These are phyloP conservation scores for Exserohilum rostratum DNA, from an alignment of 2,329 filamentous ascomycete species.

Conservation along the genomic window DNA sequence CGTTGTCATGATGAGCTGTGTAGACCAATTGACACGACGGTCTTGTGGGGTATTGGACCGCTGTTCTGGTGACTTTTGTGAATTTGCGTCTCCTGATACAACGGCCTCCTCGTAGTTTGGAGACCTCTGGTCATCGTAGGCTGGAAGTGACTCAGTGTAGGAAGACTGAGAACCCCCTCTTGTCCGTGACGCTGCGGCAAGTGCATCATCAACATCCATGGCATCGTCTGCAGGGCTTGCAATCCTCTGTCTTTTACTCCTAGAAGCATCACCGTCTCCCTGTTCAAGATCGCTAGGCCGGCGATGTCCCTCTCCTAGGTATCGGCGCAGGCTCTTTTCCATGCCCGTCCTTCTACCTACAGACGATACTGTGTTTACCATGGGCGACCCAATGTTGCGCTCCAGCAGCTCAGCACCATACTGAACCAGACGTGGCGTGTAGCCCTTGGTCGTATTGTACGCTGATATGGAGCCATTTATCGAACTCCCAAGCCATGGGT, in stretches of 20 bases:
- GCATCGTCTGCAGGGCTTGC: constrained; percentile 45
- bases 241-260: constrained; percentile 54
- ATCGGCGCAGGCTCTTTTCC: constrained; percentile 84
- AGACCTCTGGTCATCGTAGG: constrained; percentile 79
- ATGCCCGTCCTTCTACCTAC: constrained; percentile 86
- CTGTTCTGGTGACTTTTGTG: constrained; percentile 28
- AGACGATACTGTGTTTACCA: constrained; percentile 84
- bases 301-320: constrained; percentile 65
- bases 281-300: constrained; percentile 59
- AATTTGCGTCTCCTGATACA: constrained; percentile 23
- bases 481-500: constrained; percentile 83
- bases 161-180: constrained; percentile 68
- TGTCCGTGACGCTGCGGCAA: constrained; percentile 33
- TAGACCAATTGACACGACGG: constrained; percentile 69
- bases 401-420: constrained; percentile 92
- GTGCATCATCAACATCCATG: constrained; percentile 57
- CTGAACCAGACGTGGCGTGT: constrained; percentile 83
- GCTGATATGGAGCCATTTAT: constrained; percentile 84
- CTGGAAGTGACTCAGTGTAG: constrained; percentile 76
- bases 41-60: constrained; percentile 37
- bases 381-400: constrained; percentile 78
- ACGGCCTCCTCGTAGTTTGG: constrained; percentile 73
- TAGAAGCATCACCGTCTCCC: constrained; percentile 43
- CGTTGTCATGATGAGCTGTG: constrained; percentile 84
- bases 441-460: constrained; percentile 87